Evolutionary conservation across 1,284 basidiomycete species (phyloP), one percentile per base, ranked within the genome.

Genomic region (Ceratobasidium theobromae): DNA sequence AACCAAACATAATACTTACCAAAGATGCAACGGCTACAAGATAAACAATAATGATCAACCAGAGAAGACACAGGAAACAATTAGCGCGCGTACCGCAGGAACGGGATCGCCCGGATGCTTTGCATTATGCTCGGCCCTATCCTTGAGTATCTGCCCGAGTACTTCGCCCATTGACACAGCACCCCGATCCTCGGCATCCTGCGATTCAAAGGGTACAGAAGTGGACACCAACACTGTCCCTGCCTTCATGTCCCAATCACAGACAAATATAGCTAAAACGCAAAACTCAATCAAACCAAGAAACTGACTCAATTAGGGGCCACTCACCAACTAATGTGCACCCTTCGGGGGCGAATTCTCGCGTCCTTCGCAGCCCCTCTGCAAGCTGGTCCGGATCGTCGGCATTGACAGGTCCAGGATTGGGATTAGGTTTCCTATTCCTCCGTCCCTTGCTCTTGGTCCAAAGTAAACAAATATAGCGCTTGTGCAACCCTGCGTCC

Each of bases 221-320:
- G 67, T 68, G 14, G 64, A 66, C 6, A 68, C 53, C 18, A 68
- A 65, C 27, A 66, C 48, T 32, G 67, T 66, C 9, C 67, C 64
- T 68, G 60, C 52, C 41, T 35, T 53, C 64, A 69, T 69, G 32
- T 69, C 57, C 69, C 69, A 69, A 66, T 69, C 67, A 35, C 67
- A 57, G 21, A 69, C 43, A 58, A 67, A 69, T 55, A 69, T 69
- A 4, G 67, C 69, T 21, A 57, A 53, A 38, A 65, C 38, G 45
- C 53, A 46, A 45, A 18, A 66, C 41, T 8, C 53, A 51, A 25
- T 57, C 67, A 30, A 35, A 41, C 21, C 35, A 32, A 51, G 40
- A 53, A 28, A 38, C 64, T 3, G 53, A 51, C 35, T 65, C 53
- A 41, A 57, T 66, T 16, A 53, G 51, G 3, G 49, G 27, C 53